These are phyloP conservation scores for Nitzschia sp. DNA, from an alignment of 108 stramenopile genomes.

Conservation along the genomic window DNA sequence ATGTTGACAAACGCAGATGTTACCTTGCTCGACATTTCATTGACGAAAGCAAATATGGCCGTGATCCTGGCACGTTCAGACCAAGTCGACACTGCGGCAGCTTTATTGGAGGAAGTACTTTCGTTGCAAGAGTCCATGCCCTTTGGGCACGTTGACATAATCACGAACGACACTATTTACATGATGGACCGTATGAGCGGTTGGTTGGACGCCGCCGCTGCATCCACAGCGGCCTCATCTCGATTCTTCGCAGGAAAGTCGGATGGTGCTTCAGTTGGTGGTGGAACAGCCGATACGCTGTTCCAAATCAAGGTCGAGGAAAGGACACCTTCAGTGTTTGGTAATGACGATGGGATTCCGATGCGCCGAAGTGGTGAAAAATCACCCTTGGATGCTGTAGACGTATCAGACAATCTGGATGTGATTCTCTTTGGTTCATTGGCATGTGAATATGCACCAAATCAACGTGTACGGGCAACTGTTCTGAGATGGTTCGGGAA, in stretches of 20 bases:
- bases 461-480: slow-evolving; percentile 26
- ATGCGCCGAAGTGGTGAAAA: slow-evolving; percentile 25
- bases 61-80: slow-evolving; percentile 10
- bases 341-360: slow-evolving; percentile 23
- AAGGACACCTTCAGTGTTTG: slow-evolving; percentile 13
- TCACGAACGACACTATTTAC: background rate
- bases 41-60: slow-evolving; percentile 25
- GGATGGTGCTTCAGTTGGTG: background rate
- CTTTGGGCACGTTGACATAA: background rate
- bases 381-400: slow-evolving; percentile 14
- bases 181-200: background rate
- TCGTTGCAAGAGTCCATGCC: slow-evolving; percentile 10
- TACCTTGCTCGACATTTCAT: slow-evolving; percentile 19
- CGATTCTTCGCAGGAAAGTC: slow-evolving; percentile 1
- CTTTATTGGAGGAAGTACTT: slow-evolving; percentile 15
- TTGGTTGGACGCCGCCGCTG: background rate
- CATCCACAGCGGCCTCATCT: background rate
- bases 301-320: slow-evolving; percentile 4
- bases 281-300: slow-evolving; percentile 1
- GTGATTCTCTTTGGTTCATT: slow-evolving; percentile 21
- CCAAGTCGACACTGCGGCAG: slow-evolving; percentile 6
- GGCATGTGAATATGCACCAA: slow-evolving; percentile 7
- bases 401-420: slow-evolving; percentile 20
- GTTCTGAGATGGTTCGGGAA: slow-evolving; percentile 23
- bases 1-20: background rate